phyloP scores from a whole-genome alignment of 2,329 filamentous ascomycete species.

The Pseudogymnoascus sp. region DNA sequence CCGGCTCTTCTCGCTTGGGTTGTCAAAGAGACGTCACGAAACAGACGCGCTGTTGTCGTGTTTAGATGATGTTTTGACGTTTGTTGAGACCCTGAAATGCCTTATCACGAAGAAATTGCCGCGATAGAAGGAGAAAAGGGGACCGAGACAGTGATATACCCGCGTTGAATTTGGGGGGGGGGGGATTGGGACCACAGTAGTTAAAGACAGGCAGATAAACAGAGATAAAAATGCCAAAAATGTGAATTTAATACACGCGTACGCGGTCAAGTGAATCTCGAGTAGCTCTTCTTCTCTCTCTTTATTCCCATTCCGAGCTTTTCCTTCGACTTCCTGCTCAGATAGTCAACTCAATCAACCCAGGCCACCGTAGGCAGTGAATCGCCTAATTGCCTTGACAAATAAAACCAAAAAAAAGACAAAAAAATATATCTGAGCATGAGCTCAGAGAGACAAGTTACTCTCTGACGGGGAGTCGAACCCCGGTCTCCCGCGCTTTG shows the following conservation, averaged over 20 bases:
- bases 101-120: background rate
- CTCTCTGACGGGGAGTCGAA: constrained; percentile 27
- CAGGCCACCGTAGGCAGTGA: background rate
- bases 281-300: too few species aligned
- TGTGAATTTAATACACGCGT: background rate
- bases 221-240: background rate
- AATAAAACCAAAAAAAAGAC: background rate
- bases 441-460: constrained; percentile 15
- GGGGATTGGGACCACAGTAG: background rate
- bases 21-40: constrained; percentile 3
- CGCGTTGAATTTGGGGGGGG: background rate
- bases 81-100: background rate
- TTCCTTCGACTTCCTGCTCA: background rate
- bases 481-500: constrained; percentile 25
- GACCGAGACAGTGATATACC: background rate
- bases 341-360: too few species aligned
- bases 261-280: too few species aligned
- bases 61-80: background rate
- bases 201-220: background rate
- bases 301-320: background rate
- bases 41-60: constrained; percentile 12
- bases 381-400: too few species aligned
- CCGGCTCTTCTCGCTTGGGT: background rate
- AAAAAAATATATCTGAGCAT: constrained; percentile 12
- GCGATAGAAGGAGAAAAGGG: background rate